Conservation (phyloP, 176 grass and related monocot genomes). For the Bolboschoenus planiculmis region DNA sequence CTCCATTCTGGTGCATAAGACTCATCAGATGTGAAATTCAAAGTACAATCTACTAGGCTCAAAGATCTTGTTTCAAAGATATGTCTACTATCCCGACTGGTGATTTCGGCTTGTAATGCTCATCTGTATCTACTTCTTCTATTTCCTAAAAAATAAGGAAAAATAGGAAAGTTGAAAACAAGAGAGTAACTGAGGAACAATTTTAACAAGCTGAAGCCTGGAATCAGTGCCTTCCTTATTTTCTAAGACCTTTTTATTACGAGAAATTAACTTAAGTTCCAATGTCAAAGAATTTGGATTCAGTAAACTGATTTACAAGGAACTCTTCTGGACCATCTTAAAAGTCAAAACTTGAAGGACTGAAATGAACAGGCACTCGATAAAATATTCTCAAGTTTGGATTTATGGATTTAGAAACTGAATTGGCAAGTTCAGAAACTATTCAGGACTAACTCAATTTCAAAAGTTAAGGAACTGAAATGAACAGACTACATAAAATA, state of each 20-base stretch:
- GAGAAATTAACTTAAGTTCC: background rate
- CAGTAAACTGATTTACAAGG: background rate
- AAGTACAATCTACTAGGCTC: slow-evolving; percentile 26
- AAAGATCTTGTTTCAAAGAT: slow-evolving; percentile 58
- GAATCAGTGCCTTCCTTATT: background rate
- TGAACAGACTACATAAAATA: background rate
- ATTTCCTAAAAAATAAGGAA: slow-evolving; percentile 53
- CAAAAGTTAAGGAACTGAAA: background rate
- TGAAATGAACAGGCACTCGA: background rate
- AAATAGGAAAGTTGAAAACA: background rate
- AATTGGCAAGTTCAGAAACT: background rate
- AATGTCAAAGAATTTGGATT: background rate
- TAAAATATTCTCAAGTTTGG: background rate
- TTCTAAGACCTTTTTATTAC: background rate
- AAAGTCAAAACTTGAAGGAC: background rate
- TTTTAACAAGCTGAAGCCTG: background rate
- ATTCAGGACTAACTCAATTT: background rate
- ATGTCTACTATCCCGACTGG: slow-evolving; percentile 66
- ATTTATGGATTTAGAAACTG: background rate
- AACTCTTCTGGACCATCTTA: background rate
- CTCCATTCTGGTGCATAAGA: background rate
- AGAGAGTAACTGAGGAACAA: background rate
- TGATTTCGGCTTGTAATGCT: slow-evolving; percentile 81
- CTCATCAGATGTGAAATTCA: background rate
- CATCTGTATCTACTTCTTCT: slow-evolving; percentile 94